phyloP scores from a whole-genome alignment of 441 rosid species.

The Theobroma grandiflorum region DNA sequence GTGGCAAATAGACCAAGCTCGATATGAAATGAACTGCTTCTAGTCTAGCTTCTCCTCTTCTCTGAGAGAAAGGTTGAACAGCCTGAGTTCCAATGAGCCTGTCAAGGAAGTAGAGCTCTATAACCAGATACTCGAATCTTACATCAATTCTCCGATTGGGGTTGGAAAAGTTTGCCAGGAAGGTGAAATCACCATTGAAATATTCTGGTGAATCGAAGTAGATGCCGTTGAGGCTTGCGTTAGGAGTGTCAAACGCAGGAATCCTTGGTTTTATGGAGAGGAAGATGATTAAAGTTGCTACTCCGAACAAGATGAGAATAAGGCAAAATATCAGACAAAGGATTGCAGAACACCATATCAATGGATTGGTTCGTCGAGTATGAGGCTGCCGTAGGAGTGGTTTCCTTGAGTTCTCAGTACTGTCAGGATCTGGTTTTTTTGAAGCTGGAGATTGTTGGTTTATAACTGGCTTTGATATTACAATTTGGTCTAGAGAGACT shows the following conservation, averaged over 20 bases:
- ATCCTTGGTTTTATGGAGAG: slow-evolving; percentile 64
- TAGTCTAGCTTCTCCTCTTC: slow-evolving; percentile 58
- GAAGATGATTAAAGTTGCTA: slow-evolving; percentile 75
- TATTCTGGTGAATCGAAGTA: slow-evolving; percentile 79
- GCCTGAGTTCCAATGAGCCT: slow-evolving; percentile 62
- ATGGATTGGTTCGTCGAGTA: slow-evolving; percentile 56
- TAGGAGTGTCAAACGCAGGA: slow-evolving; percentile 77
- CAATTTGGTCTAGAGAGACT: slow-evolving; percentile 42
- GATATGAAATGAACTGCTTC: slow-evolving; percentile 70
- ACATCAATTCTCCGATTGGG: slow-evolving; percentile 72
- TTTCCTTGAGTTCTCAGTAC: slow-evolving; percentile 31
- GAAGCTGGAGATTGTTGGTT: slow-evolving; percentile 35
- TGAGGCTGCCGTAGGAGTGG: slow-evolving; percentile 50
- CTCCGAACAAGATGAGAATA: slow-evolving; percentile 72
- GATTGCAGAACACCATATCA: slow-evolving; percentile 79
- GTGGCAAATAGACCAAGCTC: slow-evolving; percentile 79
- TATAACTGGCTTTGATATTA: slow-evolving; percentile 48
- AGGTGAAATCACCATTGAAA: slow-evolving; percentile 77
- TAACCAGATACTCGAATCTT: slow-evolving; percentile 59
- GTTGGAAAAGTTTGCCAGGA: slow-evolving; percentile 75
- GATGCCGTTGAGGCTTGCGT: slow-evolving; percentile 72
- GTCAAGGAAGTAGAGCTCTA: slow-evolving; percentile 72
- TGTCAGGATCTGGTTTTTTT: slow-evolving; percentile 30
- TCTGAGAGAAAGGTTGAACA: slow-evolving; percentile 70
- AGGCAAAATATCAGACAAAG: slow-evolving; percentile 79